These are phyloP conservation scores for Dalbergia oliveri DNA, from an alignment of 306 rosid genomes.

Conservation along the genomic window DNA sequence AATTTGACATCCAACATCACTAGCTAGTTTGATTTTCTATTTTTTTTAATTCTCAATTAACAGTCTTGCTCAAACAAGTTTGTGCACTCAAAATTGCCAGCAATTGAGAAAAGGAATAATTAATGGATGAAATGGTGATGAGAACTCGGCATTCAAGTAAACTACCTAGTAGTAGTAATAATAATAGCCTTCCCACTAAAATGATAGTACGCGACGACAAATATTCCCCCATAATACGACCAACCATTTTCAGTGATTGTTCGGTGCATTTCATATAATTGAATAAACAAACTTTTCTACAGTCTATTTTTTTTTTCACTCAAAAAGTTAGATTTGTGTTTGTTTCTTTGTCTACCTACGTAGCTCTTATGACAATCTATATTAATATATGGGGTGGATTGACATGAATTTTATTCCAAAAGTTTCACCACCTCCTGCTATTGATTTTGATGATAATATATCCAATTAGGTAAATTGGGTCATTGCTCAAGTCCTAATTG, in stretches of 20 bases:
- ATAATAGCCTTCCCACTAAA: background rate
- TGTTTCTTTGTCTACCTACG: conserved; percentile 10
- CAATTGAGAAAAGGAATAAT: background rate
- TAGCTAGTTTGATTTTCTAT: conserved; percentile 13
- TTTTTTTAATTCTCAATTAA: background rate
- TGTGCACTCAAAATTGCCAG: background rate
- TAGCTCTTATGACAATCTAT: background rate
- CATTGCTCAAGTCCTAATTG: background rate
- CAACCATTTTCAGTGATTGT: conserved; percentile 18
- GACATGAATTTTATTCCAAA: background rate
- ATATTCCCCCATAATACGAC: conserved; percentile 13
- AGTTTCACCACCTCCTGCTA: background rate
- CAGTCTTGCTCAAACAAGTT: background rate
- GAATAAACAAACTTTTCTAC: background rate
- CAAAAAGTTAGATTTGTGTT: conserved; percentile 1
- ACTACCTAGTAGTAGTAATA: background rate
- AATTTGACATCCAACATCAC: conserved; percentile 26
- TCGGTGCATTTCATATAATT: background rate
- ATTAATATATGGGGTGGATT: background rate
- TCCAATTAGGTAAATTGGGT: background rate
- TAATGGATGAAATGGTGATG: background rate
- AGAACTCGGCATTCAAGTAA: background rate
- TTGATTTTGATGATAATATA: background rate
- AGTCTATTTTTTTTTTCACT: background rate
- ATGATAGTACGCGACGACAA: background rate